Percentiles rank a stretch among this genome's conserved stretches.
Conservation (phyloP, 495 filamentous ascomycete species). For the Aspergillus incahuasiensis region DNA sequence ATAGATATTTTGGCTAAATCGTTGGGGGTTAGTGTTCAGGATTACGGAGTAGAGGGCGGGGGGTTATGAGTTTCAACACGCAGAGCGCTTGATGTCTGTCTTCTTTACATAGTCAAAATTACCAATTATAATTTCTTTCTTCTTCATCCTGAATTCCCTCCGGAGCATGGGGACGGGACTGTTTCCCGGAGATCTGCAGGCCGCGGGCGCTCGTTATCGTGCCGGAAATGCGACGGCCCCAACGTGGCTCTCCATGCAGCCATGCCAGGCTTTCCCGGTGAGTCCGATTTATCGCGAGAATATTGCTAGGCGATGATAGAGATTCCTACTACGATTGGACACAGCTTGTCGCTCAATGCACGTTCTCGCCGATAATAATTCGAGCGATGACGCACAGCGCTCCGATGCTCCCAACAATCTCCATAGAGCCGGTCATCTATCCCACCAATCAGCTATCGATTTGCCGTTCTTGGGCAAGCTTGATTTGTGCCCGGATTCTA, state of each 20-base stretch:
- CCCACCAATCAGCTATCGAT: not conserved
- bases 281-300: not conserved
- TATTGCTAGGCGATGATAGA: not conserved
- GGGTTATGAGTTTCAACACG: not conserved
- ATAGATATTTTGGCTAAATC: not conserved
- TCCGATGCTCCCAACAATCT: not conserved
- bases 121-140: not conserved
- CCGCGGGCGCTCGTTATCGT: constrained; percentile 1
- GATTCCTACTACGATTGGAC: not conserved
- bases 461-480: not conserved
- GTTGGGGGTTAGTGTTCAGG: not conserved
- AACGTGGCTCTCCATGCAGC: not conserved
- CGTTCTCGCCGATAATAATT: not conserved
- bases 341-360: not conserved
- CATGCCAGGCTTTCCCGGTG: not conserved
- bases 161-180: not conserved
- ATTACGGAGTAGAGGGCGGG: constrained; percentile 2
- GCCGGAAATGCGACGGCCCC: not conserved
- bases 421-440: not conserved
- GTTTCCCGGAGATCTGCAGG: not conserved
- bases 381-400: not conserved
- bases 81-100: not conserved
- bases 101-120: not conserved
- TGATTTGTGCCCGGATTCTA: not conserved
- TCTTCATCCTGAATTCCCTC: not conserved